Base-by-base conservation (phyloP, 208 protist genomes). In the Leishmania aethiopica region DNA sequence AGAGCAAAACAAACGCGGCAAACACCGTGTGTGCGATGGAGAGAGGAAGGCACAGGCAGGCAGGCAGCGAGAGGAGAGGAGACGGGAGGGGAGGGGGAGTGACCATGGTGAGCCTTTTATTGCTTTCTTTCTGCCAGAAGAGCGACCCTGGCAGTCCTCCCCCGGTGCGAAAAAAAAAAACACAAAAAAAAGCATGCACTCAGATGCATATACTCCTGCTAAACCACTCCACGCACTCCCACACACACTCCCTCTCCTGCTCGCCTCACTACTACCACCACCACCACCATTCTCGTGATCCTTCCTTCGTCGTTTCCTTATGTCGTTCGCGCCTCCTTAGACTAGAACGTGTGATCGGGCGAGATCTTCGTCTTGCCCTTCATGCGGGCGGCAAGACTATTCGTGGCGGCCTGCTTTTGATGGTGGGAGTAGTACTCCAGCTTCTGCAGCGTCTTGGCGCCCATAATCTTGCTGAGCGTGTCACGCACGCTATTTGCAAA, bases 391-490 rank as follows among this genome's bases (percentile, higher is more conserved):
- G 92, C 91, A 47, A 95, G 86, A 70, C 85, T 92, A 79, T 88
- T 91, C 62, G 77, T 89, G 15, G 89, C 67, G 70, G 78, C 85
- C 69, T 88, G 79, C n/a, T 87, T 91, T 82, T 93, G 92, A 42
- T 90, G 86, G 73, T 97, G 94, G 3, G 90, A 94, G 81, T 88
- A 97, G 87, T 93, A 97, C 85, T 97, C 94, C 42, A 97, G 62
- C 84, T 95, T 94, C 86, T 96, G 89, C 49, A 96, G 81, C 32
- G 85, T 84, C 83, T 97, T 97, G n/a, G 85, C 71, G 15, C 89
- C 91, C 79, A 96, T 93, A 19, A 97, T 86, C 77, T 91, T 92
- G 69, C 81, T 78, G 49, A 97, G 84, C 64, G 86, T 82, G 40
- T 86, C 91, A 49, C 91, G 86, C 10, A 97, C 74, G 76, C 90